Evolutionary conservation across 495 filamentous ascomycete genomes (phyloP).

Genomic region (Daldinia childiae): DNA sequence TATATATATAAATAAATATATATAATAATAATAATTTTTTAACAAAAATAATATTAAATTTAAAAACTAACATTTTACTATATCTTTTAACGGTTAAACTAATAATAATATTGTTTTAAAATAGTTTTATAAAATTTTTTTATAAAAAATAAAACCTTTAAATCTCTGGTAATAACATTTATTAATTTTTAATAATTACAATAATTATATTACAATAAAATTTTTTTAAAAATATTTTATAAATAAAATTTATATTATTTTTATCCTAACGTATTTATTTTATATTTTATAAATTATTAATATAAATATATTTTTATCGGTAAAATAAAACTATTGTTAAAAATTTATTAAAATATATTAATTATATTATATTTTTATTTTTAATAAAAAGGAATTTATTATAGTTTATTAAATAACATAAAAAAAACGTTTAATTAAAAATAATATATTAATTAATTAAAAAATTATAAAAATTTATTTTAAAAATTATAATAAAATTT

Average conservation of each 20-base stretch:
- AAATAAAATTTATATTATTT: too few species aligned
- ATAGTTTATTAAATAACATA: background rate
- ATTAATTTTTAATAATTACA: too few species aligned
- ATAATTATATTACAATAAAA: too few species aligned
- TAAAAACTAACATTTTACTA: background rate
- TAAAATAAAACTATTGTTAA: background rate
- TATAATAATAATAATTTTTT: background rate
- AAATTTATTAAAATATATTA: background rate
- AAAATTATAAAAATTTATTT: too few species aligned
- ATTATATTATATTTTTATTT: background rate
- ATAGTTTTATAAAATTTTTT: background rate
- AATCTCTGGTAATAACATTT: too few species aligned
- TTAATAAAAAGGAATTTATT: background rate
- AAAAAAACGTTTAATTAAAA: background rate
- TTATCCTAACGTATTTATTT: background rate
- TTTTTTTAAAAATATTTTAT: too few species aligned
- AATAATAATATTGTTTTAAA: background rate
- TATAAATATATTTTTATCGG: background rate
- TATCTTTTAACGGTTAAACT: background rate
- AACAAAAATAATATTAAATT: background rate
- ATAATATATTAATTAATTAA: conserved; percentile 1
- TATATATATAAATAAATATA: background rate
- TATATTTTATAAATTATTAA: background rate
- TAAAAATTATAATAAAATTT: background rate
- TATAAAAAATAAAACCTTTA: background rate